Evolutionary conservation across 768 basidiomycete genomes (phyloP).

Genomic region (Rhodocollybia butyracea): DNA sequence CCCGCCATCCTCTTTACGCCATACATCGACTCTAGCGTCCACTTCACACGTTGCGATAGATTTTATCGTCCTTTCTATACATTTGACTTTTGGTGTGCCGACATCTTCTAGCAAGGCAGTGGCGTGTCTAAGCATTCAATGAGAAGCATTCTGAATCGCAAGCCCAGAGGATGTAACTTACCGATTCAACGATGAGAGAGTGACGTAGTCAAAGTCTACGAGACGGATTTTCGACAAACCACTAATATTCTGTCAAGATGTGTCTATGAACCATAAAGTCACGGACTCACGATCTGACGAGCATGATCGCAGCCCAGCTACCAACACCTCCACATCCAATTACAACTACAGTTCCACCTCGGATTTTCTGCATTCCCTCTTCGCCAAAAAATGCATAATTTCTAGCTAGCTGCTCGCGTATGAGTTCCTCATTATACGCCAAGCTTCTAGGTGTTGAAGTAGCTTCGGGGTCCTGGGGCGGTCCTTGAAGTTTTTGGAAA

Average conservation of each 20-base stretch:
- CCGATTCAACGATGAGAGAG: conserved; percentile 84
- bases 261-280: neutral
- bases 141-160: neutral
- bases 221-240: conserved; percentile 75
- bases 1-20: conserved; percentile 80
- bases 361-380: conserved; percentile 77
- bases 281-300: conserved; percentile 75
- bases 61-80: conserved; percentile 65
- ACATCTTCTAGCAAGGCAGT: conserved; percentile 88
- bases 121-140: conserved; percentile 64
- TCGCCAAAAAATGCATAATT: conserved; percentile 96
- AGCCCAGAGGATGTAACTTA: neutral
- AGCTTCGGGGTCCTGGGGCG: neutral
- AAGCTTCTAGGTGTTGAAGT: neutral
- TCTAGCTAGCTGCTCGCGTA: conserved; percentile 86
- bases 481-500: conserved; percentile 7
- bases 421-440: conserved; percentile 61
- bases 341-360: conserved; percentile 74
- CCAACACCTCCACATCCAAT: conserved; percentile 98
- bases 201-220: conserved; percentile 96
- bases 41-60: conserved; percentile 82
- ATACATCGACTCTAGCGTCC: conserved; percentile 80
- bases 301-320: conserved; percentile 94
- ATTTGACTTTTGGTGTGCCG: conserved; percentile 86
- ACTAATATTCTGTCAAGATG: conserved; percentile 28